Evolutionary conservation across 495 filamentous ascomycete genomes (phyloP).

Genomic region (Penicillium verhagenii): DNA sequence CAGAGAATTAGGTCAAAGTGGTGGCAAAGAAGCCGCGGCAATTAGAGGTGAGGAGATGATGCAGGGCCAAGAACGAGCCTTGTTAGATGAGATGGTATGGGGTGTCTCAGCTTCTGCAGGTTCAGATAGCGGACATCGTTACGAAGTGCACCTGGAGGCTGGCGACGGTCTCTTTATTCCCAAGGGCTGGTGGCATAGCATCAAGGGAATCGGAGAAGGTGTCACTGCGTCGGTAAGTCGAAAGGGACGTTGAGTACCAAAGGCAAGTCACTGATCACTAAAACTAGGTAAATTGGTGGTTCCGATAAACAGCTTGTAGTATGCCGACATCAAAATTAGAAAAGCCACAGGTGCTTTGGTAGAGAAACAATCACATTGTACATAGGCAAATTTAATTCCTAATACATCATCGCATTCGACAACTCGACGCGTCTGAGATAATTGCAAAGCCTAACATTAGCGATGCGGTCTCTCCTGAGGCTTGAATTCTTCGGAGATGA

Average conservation of each 20-base stretch:
- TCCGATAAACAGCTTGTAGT: constrained; percentile 46
- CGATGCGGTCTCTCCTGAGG: no score
- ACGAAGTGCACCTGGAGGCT: constrained; percentile 57
- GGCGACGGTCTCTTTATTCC: constrained; percentile 87
- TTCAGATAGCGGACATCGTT: constrained; percentile 33
- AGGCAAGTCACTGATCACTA: neutral
- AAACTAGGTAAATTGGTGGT: constrained; percentile 88
- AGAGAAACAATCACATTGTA: neutral
- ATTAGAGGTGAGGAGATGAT: constrained; percentile 93
- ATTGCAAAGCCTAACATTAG: no score
- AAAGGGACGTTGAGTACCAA: neutral
- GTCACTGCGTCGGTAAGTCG: constrained; percentile 64
- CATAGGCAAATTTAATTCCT: neutral
- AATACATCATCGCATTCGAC: neutral
- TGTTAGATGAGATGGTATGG: constrained; percentile 73
- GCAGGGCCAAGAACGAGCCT: constrained; percentile 65
- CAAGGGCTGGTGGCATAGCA: constrained; percentile 93
- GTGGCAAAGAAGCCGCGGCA: constrained; percentile 43
- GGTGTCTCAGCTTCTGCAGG: constrained; percentile 18
- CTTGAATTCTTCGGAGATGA: no score
- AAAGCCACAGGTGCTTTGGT: neutral
- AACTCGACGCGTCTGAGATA: no score
- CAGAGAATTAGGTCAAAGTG: constrained; percentile 40
- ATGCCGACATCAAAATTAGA: no score
- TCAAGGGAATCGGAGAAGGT: constrained; percentile 66